A percentile compares a stretch with the other conserved stretches of the same genome.
Evolutionary conservation across 1,139 yeast species (phyloP).

Genomic region (Yamadazyma taylorii): DNA sequence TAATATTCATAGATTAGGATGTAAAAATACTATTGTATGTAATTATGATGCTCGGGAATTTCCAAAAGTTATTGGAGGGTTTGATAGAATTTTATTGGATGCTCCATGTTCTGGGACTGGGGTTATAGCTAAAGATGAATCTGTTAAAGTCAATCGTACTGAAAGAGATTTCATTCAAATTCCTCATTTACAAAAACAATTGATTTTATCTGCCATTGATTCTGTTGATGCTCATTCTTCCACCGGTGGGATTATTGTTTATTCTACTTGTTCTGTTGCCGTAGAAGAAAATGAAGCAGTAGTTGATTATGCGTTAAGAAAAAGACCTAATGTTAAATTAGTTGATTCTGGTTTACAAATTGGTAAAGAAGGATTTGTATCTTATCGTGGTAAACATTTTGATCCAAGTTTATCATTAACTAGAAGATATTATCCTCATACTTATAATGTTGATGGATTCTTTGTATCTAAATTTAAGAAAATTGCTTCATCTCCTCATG

Average conservation of each 20-base stretch:
- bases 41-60: slow-evolving; percentile 98
- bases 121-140: slow-evolving; percentile 96
- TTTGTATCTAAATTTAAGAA: slow-evolving; percentile 95
- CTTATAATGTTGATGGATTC: slow-evolving; percentile 98
- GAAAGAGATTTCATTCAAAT: slow-evolving; percentile 96
- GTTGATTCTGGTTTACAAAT: slow-evolving; percentile 93
- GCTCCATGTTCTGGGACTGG: slow-evolving; percentile 99
- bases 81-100: slow-evolving; percentile 90
- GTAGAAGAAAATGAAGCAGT: slow-evolving; percentile 99
- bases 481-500: slow-evolving; percentile 82
- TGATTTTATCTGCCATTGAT: slow-evolving; percentile 91
- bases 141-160: slow-evolving; percentile 89
- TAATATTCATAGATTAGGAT: slow-evolving; percentile 94
- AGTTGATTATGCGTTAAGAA: slow-evolving; percentile 95
- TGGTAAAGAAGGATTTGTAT: slow-evolving; percentile 94
- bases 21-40: slow-evolving; percentile 94
- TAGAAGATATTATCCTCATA: slow-evolving; percentile 96
- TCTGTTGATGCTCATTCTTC: slow-evolving; percentile 91
- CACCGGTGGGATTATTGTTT: slow-evolving; percentile 93
- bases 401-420: slow-evolving; percentile 75
- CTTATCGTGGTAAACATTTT: slow-evolving; percentile 91
- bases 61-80: slow-evolving; percentile 97
- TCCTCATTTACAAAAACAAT: slow-evolving; percentile 94
- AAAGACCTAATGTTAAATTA: slow-evolving; percentile 92
- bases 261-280: slow-evolving; percentile 97